Evolutionary conservation across 495 filamentous ascomycete genomes (phyloP).

Genomic region (Arthonia radiata): DNA sequence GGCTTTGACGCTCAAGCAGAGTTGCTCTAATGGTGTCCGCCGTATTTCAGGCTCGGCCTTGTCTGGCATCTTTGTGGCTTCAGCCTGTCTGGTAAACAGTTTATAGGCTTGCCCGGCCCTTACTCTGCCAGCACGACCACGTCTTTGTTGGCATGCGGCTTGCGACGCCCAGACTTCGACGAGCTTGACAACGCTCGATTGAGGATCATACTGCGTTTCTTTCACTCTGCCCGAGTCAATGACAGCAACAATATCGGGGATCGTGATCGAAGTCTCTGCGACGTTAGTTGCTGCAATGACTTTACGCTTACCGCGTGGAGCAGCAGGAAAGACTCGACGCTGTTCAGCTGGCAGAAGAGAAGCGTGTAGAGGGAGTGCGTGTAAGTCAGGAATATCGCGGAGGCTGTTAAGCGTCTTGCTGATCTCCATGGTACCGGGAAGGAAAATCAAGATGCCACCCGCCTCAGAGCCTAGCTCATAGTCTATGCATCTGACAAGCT

Average conservation of each 20-base stretch:
- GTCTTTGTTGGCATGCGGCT: conserved; percentile 89
- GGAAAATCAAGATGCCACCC: conserved; percentile 81
- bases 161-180: conserved; percentile 88
- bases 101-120: conserved; percentile 84
- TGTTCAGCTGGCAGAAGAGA: conserved; percentile 74
- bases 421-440: too few relatives aligned
- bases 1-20: conserved; percentile 78
- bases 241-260: conserved; percentile 88
- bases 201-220: conserved; percentile 81
- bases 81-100: conserved; percentile 66
- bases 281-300: conserved; percentile 89
- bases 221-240: conserved; percentile 90
- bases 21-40: conserved; percentile 76
- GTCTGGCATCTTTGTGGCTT: conserved; percentile 56
- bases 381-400: conserved; percentile 37
- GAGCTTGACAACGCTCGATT: conserved; percentile 81
- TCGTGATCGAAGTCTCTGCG: conserved; percentile 94
- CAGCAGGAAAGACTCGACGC: conserved; percentile 51
- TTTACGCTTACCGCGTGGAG: conserved; percentile 64
- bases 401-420: conserved; percentile 21
- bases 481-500: conserved; percentile 60
- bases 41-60: conserved; percentile 84
- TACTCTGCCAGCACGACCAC: conserved; percentile 82
- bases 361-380: conserved; percentile 75
- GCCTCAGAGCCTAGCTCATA: conserved; percentile 33